phyloP scores from a whole-genome alignment of 2,329 filamentous ascomycete species.

The Trichoderma sp. region DNA sequence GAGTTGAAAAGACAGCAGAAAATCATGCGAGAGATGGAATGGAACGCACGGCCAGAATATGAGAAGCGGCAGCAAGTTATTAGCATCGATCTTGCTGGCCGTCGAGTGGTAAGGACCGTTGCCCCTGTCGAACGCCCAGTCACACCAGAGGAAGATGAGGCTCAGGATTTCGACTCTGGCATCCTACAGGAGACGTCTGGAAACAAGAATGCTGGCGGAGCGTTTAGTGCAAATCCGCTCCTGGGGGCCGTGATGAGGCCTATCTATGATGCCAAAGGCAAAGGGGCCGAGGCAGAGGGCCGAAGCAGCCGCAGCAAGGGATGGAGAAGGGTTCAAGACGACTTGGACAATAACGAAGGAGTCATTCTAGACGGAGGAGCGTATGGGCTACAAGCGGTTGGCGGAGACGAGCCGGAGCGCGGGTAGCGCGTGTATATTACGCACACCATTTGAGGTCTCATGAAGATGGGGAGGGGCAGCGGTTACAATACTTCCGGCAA shows the following conservation, averaged over 20 bases:
- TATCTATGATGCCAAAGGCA: slow-evolving; percentile 54
- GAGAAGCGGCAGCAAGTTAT: slow-evolving; percentile 84
- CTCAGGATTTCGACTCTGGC: slow-evolving; percentile 31
- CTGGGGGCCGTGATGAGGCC: slow-evolving; percentile 65
- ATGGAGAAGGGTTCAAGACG: slow-evolving; percentile 62
- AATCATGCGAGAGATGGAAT: slow-evolving; percentile 79
- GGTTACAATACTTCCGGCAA: too few relatives aligned
- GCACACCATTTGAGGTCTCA: background rate
- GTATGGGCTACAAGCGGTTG: slow-evolving; percentile 35
- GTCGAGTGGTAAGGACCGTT: slow-evolving; percentile 73
- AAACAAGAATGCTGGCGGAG: slow-evolving; percentile 46
- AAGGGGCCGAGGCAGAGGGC: slow-evolving; percentile 44
- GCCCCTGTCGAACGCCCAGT: slow-evolving; percentile 58
- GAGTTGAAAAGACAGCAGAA: slow-evolving; percentile 86
- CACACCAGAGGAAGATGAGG: slow-evolving; percentile 49
- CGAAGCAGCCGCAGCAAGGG: slow-evolving; percentile 44
- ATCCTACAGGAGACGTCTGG: slow-evolving; percentile 37
- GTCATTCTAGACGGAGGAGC: slow-evolving; percentile 59
- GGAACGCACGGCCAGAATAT: slow-evolving; percentile 80
- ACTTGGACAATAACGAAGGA: slow-evolving; percentile 56
- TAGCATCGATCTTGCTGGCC: slow-evolving; percentile 77
- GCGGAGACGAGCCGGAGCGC: slow-evolving; percentile 39
- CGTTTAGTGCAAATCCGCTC: slow-evolving; percentile 68
- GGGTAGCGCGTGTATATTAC: slow-evolving; percentile 27
- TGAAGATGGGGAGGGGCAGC: background rate